Evolutionary conservation across 495 filamentous ascomycete genomes (phyloP), one percentile per base, ranked within the genome.

Genomic region (Lophiotrema nucula): DNA sequence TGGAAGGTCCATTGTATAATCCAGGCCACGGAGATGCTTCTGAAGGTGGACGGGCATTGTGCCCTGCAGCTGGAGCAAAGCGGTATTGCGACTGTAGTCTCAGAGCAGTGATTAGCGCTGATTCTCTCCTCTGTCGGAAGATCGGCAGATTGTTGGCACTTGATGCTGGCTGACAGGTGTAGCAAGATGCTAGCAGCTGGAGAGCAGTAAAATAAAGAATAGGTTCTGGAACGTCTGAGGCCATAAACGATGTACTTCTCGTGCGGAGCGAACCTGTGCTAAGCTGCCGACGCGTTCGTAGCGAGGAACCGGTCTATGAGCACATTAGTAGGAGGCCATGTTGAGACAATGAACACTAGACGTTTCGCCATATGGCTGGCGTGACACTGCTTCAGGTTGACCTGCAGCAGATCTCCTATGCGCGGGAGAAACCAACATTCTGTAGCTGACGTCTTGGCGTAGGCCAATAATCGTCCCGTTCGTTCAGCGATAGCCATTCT

Each of bases 131-230:
- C 18, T 56, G 45, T 18, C 42, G 48, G 22, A 11, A 51, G 4
- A 58, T 22, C n/a, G 54, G 54, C 12, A 63, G 38, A 31, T 21
- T 53, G 27, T 43, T 13, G 10, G 54, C 60, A 22, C 54, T 54
- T 1, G 54, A 49, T 1, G 54, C 35, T 0, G 26, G 41, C n/a
- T 37, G 47, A 4, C 54, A 11, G 10, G 54, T 64, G 24, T 47
- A 64, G 31, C 60, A 64, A 21, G 60, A 55, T 15, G 54, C 54
- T 23, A 64, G 31, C 4, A 64, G 54, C 26, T 55, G 49, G 4
- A 64, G 37, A 4, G 54, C 60, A 37, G 59, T 43, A n/a, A 44
- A 49, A 6, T 59, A 22, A 16, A 59, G 18, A 12, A 55, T 6
- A 6, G 16, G 16, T 23, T 58, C 42, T 0, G 48, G 50, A 16